Evolutionary conservation across 2,329 filamentous ascomycete genomes (phyloP), one percentile per base, ranked within the genome.

Genomic region (Helminthosporium solani): DNA sequence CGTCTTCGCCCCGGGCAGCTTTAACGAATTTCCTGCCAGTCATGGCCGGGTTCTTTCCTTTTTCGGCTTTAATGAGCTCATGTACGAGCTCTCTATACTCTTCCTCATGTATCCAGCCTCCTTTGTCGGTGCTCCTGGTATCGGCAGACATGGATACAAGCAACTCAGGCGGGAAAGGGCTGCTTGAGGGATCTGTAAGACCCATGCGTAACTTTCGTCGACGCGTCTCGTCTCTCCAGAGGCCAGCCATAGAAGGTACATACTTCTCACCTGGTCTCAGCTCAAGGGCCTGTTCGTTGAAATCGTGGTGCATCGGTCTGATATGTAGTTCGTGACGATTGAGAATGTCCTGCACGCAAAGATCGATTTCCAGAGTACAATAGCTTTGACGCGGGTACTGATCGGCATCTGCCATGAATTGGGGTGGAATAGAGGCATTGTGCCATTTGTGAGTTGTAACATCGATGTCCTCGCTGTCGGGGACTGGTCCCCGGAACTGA

Each of bases 51-150:
- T 67, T 73, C 19, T 77, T 74, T 4, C 70, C 70, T 49, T 75
- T 79, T 64, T 96, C 90, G 19, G 85, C 76, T 1, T 72, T 64
- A 7, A 88, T 81, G 19, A 95, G 75, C 20, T 79, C 73, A 23
- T 75, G 70, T 2, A 95, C 74, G 56, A 87, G 78, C 34, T 84
- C 75, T 25, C 82, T 77, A 61, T 86, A 92, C 61, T 96, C 91
- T 37, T 89, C 84, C 66, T 97, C 92, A 56, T 96, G 91, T 44
- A 96, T 86, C 92, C 94, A 99, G 0, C 84, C 85, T n/a, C 84
- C 82, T n/a, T 82, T 77, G 31, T 85, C 80, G 2, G 83, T 82
- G 49, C 88, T 79, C 42, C 90, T 81, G 25, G 84, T 76, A 67
- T 94, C 87, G 5, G 90, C 90, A 31, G 90, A 95, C 85, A 97